Conservation (phyloP, 371 early-diverging fungal species). For the Lichtheimia ramosa region DNA sequence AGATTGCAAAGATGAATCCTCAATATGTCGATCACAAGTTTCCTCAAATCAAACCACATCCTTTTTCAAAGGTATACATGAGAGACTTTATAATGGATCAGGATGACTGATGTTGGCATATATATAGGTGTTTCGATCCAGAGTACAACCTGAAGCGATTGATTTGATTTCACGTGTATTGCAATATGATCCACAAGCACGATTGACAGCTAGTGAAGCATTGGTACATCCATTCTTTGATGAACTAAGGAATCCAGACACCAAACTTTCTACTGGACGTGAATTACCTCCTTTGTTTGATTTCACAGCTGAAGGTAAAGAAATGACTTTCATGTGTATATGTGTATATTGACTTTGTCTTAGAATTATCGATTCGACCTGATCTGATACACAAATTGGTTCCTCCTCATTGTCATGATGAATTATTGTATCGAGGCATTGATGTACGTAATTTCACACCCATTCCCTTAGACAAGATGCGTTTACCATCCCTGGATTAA, state of each 20-base stretch:
- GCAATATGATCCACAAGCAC: slow-evolving; percentile 91
- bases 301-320: slow-evolving; percentile 79
- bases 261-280: slow-evolving; percentile 78
- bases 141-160: slow-evolving; percentile 83
- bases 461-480: slow-evolving; percentile 28
- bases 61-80: slow-evolving; percentile 75
- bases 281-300: slow-evolving; percentile 91
- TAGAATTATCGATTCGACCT: slow-evolving; percentile 47
- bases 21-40: slow-evolving; percentile 95
- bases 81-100: neutral
- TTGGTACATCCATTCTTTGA: slow-evolving; percentile 97
- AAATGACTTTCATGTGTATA: no score
- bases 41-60: slow-evolving; percentile 92
- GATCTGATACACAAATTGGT: slow-evolving; percentile 60
- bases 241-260: slow-evolving; percentile 87
- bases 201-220: slow-evolving; percentile 94
- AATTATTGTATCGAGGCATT: slow-evolving; percentile 45
- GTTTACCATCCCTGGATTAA: slow-evolving; percentile 19
- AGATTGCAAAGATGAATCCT: slow-evolving; percentile 92
- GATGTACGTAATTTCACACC: slow-evolving; percentile 36
- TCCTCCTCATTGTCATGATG: slow-evolving; percentile 61
- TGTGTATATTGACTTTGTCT: neutral
- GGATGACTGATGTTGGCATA: neutral
- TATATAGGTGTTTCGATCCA: slow-evolving; percentile 41
- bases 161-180: slow-evolving; percentile 88